Percentiles rank a stretch among this genome's conserved stretches.
These are phyloP conservation scores for Ustilago lituana DNA, from an alignment of 1,284 basidiomycete species.

Conservation along the genomic window DNA sequence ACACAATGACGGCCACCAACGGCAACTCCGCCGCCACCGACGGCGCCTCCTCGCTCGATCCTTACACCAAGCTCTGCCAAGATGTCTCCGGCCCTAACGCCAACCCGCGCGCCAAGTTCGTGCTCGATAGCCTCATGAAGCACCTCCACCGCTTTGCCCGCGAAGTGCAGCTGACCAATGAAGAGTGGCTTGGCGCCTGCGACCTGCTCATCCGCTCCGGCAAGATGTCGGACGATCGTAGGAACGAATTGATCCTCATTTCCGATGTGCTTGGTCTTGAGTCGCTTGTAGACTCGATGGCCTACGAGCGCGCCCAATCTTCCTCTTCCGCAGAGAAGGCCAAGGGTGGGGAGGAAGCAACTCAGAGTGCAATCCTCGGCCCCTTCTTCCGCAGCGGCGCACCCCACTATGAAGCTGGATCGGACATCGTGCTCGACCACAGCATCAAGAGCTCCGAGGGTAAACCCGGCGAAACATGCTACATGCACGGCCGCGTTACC, in stretches of 20 bases:
- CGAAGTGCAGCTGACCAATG: slow-evolving; percentile 67
- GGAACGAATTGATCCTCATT: slow-evolving; percentile 69
- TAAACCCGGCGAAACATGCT: slow-evolving; percentile 60
- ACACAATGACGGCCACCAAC: slow-evolving; percentile 26
- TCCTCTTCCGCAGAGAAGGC: slow-evolving; percentile 36
- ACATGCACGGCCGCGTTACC: slow-evolving; percentile 64
- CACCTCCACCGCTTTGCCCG: slow-evolving; percentile 65
- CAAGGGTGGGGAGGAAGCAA: slow-evolving; percentile 16
- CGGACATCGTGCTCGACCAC: slow-evolving; percentile 52
- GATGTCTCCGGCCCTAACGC: slow-evolving; percentile 54
- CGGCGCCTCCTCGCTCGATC: slow-evolving; percentile 9
- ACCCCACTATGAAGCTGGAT: slow-evolving; percentile 62
- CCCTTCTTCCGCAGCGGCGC: slow-evolving; percentile 67
- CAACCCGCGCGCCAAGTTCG: slow-evolving; percentile 65
- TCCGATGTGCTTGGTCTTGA: slow-evolving; percentile 68
- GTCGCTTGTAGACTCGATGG: slow-evolving; percentile 64
- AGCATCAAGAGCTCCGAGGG: slow-evolving; percentile 58
- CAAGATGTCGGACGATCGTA: slow-evolving; percentile 66
- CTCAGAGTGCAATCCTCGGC: slow-evolving; percentile 66
- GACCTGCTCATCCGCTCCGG: slow-evolving; percentile 67
- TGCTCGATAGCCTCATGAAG: slow-evolving; percentile 67
- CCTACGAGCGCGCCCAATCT: slow-evolving; percentile 22
- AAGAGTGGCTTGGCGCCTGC: slow-evolving; percentile 68
- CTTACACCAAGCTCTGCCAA: slow-evolving; percentile 42
- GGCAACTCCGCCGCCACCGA: neutral